phyloP scores from a whole-genome alignment of 345 rosid species.

The Salix dunnii region DNA sequence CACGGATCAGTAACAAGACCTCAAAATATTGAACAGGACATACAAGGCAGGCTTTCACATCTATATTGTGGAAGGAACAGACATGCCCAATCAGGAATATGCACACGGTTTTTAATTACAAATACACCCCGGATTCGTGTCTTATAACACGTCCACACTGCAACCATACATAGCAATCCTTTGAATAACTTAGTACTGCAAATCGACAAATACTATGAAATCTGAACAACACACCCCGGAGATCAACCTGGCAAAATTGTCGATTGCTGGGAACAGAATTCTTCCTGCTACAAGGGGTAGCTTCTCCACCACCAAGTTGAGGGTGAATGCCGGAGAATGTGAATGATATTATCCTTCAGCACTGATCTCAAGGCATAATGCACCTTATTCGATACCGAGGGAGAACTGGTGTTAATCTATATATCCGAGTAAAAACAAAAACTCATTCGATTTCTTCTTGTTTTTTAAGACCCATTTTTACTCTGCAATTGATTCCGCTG shows the following conservation, averaged over 20 bases:
- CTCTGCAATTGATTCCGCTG: background rate
- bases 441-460: background rate
- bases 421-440: background rate
- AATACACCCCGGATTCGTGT: background rate
- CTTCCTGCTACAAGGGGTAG: background rate
- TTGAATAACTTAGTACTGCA: background rate
- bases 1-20: background rate
- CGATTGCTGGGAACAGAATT: background rate
- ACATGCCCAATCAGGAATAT: background rate
- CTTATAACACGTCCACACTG: background rate
- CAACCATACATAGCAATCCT: background rate
- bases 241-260: background rate
- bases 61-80: background rate
- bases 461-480: background rate
- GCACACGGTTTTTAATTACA: background rate
- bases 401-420: background rate
- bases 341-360: background rate
- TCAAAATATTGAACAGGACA: background rate
- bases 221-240: background rate
- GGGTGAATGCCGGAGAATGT: background rate
- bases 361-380: background rate
- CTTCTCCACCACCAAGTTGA: background rate
- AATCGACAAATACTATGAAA: background rate
- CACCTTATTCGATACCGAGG: background rate
- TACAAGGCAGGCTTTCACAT: background rate